Evolutionary conservation across 768 basidiomycete species (phyloP).

Genomic region (Amanita jacksonii): DNA sequence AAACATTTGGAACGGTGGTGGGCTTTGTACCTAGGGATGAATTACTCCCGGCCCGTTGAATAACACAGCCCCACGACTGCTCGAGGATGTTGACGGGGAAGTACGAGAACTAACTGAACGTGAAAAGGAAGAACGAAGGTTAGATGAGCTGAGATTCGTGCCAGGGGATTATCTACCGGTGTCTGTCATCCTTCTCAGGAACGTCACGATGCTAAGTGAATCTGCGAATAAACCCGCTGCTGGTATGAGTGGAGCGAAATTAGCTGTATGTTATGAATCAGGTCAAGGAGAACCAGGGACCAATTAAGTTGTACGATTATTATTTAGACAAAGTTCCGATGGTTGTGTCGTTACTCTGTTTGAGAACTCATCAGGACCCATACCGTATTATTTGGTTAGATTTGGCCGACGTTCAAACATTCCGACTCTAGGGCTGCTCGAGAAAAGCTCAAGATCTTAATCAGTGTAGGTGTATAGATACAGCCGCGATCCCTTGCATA

Average conservation of each 20-base stretch:
- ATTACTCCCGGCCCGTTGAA: slow-evolving; percentile 62
- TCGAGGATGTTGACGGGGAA: slow-evolving; percentile 37
- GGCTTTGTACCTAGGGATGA: slow-evolving; percentile 49
- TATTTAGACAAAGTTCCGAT: too few relatives aligned
- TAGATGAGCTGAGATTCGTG: slow-evolving; percentile 72
- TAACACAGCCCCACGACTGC: slow-evolving; percentile 47
- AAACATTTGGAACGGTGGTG: slow-evolving; percentile 46
- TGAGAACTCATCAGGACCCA: too few relatives aligned
- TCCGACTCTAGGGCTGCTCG: too few relatives aligned
- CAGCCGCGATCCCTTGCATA: too few relatives aligned
- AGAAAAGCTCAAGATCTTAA: too few relatives aligned
- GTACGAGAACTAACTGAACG: slow-evolving; percentile 30
- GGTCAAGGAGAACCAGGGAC: too few relatives aligned
- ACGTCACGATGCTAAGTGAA: slow-evolving; percentile 42
- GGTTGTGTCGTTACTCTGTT: too few relatives aligned
- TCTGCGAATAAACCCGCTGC: slow-evolving; percentile 26
- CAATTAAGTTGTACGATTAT: too few relatives aligned
- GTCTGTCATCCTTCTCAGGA: slow-evolving; percentile 69
- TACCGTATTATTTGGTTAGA: too few relatives aligned
- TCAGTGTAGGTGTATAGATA: too few relatives aligned
- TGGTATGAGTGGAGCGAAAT: slow-evolving; percentile 11
- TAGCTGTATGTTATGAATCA: too few relatives aligned
- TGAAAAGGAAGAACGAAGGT: slow-evolving; percentile 56
- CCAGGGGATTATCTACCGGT: slow-evolving; percentile 76
- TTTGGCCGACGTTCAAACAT: too few relatives aligned